Evolutionary conservation across 306 rosid genomes (phyloP).

Genomic region (Spatholobus suberectus): DNA sequence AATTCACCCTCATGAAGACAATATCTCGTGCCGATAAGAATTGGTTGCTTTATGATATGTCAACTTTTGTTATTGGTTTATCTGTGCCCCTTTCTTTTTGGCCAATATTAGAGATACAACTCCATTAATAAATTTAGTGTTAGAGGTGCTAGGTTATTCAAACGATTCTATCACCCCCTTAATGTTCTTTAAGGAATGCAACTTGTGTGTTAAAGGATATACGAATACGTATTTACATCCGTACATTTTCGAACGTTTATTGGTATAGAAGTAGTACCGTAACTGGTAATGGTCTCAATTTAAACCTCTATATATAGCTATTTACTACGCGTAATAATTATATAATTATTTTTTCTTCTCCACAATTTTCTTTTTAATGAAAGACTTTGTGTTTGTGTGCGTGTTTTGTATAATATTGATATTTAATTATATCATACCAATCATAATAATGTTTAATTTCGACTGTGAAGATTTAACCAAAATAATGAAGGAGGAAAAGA

Average conservation of each 20-base stretch:
- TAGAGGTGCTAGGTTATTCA: conserved; percentile 46
- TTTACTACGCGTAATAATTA: too few relatives aligned
- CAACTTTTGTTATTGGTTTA: conserved; percentile 52
- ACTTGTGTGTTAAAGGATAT: conserved; percentile 16
- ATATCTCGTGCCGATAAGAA: conserved; percentile 51
- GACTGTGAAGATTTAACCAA: not conserved
- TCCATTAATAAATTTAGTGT: conserved; percentile 41
- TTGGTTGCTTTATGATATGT: conserved; percentile 49
- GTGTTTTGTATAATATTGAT: not conserved
- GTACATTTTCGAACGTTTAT: not conserved
- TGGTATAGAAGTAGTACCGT: not conserved
- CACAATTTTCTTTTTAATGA: too few relatives aligned
- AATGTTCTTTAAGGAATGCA: conserved; percentile 33
- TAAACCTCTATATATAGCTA: not conserved
- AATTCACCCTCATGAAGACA: conserved; percentile 48
- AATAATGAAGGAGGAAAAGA: not conserved
- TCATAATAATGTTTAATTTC: not conserved
- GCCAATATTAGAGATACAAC: conserved; percentile 46
- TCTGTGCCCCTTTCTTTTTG: conserved; percentile 47
- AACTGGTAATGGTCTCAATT: not conserved
- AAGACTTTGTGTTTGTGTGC: too few relatives aligned
- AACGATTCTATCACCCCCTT: not conserved
- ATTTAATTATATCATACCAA: not conserved
- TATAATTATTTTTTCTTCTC: too few relatives aligned
- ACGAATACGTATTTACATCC: not conserved